Base-by-base conservation (phyloP, 108 stramenopile species). In the Skeletonema grethae region DNA sequence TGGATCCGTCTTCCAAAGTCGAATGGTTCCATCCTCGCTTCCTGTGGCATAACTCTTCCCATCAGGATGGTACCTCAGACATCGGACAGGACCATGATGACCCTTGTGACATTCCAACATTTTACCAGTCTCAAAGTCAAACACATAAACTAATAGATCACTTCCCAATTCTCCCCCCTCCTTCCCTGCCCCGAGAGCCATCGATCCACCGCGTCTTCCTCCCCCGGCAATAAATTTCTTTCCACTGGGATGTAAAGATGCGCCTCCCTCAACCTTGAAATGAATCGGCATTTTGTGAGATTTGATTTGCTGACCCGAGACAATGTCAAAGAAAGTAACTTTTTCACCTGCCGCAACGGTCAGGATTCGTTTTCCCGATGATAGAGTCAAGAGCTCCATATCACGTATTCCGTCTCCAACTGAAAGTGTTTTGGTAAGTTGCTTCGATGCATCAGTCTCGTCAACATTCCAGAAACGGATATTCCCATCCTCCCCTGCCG, bases 61-160 rank as follows among this genome's bases (percentile, higher is more conserved):
- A 64, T 94, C 90, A 2, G 84, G 84, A 18, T 97, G 96, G 85
- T 94, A 99, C 50, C 98, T 83, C 50, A 99, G 62, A 82, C 98
- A 98, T 12, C 97, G 87, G 65, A 99, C 91, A 38, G 99, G 99
- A 3, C 99, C 99, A 73, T 98, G 98, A 82, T 99, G 99, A 50
- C 99, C 99, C 85, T 98, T 98, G 71, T 94, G 88, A 63, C 89
- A 91, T 79, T 94, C 92, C 64, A 98, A 72, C 77, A 94, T 89
- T 66, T 92, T 66, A 2, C 99, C 98, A 0, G 92, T 95, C 5
- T 86, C 80, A 75, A 75, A 93, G 74, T 97, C 97, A 80, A 95
- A 97, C 61, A 96, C 95, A 18, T 95, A 80, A 20, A 99, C 97
- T 96, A 96, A 96, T 60, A 99, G 79, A 77, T 98, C 98, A 18